phyloP scores from a whole-genome alignment of 495 filamentous ascomycete genomes.

The Sordaria brevicollis region DNA sequence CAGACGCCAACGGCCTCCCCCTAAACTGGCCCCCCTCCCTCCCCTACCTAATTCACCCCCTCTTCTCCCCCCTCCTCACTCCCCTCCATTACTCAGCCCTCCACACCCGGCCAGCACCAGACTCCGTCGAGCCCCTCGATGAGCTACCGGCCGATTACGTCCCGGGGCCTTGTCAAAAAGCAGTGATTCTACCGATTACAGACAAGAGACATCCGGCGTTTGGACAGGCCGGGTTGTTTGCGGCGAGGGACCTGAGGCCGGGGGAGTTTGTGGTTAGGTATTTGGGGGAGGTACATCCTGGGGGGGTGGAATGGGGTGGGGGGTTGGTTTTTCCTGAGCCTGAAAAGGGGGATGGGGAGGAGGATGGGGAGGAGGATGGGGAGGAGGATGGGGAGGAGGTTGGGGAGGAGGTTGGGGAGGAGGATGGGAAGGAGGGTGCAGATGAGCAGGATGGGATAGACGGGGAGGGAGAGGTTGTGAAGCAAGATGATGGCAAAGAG shows the following conservation, averaged over 20 bases:
- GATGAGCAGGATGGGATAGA: background rate
- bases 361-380: background rate
- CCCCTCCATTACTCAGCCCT: slow-evolving; percentile 26
- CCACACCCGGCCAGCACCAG: slow-evolving; percentile 19
- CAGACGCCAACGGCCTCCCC: slow-evolving; percentile 17
- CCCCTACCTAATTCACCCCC: slow-evolving; percentile 41
- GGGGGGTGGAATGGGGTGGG: slow-evolving; percentile 1
- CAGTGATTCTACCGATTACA: slow-evolving; percentile 45
- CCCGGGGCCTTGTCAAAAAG: slow-evolving; percentile 33
- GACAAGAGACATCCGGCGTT: slow-evolving; percentile 48
- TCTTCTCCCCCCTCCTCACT: slow-evolving; percentile 37
- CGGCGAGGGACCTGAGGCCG: slow-evolving; percentile 43
- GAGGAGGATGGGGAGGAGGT: background rate
- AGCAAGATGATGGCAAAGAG: background rate
- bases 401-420: background rate
- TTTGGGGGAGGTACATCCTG: slow-evolving; percentile 48
- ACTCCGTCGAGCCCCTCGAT: slow-evolving; percentile 11
- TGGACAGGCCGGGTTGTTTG: slow-evolving; percentile 58
- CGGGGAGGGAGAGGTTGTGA: background rate
- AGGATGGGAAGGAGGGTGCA: no score
- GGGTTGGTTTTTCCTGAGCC: background rate
- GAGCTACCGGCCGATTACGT: slow-evolving; percentile 26
- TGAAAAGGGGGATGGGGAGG: background rate
- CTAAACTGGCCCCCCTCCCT: slow-evolving; percentile 48
- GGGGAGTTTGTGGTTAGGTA: slow-evolving; percentile 55